Evolutionary conservation across 139 green algal genomes (phyloP), one percentile per base, ranked within the genome.

Genomic region (Chlamydomonas incerta): DNA sequence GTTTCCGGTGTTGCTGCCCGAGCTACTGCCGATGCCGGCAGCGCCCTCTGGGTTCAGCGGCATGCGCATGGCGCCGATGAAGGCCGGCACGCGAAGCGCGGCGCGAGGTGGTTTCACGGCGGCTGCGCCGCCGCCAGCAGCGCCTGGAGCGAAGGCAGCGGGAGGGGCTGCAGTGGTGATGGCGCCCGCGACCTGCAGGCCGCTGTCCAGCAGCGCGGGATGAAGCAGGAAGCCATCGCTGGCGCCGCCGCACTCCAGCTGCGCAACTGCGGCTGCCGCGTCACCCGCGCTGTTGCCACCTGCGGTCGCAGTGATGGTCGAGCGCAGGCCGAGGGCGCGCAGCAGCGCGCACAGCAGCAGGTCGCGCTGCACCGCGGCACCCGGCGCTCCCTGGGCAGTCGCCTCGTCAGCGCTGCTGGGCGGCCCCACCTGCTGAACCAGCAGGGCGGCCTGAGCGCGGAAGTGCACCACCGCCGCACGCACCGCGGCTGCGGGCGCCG

Each of bases 161-260:
- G 41, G 6, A 50, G 41, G 41, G 41, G 41, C 41, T 5, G 41
- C 41, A 8, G 41, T 50, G 41, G 41, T 8, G 8, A 8, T 8
- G 6, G 41, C 41, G 41, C 41, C 41, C 6, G 41, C 41, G 13
- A 95, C 68, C 83, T 96, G 93, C 37, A 95, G 71, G 73, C 85
- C 88, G 74, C 80, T 89, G 87, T 95, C 93, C 31, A 95, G 72
- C 17, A 86, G 65, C 1, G 93, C 92, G 8, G 93, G 93, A 29
- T 90, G 92, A 31, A 94, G 46, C n/a, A 88, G 31, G 20, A 72
- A 50, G 24, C 71, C 82, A 41, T 63, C 21, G 31, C 66, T 29
- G 66, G n/a, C 58, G 41, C 41, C 58, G 35, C 21, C 58, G 69
- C 15, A 21, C 15, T 35, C 26, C n/a, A 20, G 66, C 66, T 11